Base-by-base conservation (phyloP, 2,329 filamentous ascomycete species). In the Aurifilum marmelostoma region DNA sequence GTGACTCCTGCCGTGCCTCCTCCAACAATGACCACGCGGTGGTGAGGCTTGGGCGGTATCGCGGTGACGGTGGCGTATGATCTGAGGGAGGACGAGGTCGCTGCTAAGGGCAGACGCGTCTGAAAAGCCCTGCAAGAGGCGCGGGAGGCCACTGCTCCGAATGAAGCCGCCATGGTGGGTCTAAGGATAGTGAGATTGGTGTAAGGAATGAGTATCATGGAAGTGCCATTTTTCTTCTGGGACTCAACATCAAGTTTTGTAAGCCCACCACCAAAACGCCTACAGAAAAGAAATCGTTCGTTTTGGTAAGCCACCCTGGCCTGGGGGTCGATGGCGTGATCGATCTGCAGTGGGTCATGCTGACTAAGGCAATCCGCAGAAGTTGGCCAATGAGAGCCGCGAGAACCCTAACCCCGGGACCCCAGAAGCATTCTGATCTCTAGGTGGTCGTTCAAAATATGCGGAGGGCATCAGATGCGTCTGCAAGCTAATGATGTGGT, bases 1-100 rank as follows among this genome's bases (percentile, higher is more conserved):
- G 73, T 70, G 37, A 75, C 68, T 1, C 73, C 73, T 21, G 73
- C 71, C 0, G 73, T 72, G 27, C 73, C 73, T 27, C 73, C 73
- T 29, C 73, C 73, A 27, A 75, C 68, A 6, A 75, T 65, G 9
- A 75, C 67, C 16, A 73, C 72, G 14, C 73, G 71, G 56, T 72
- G 72, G 71, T 62, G 74, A 16, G n/a, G 71, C 69, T 65, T 75
- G 62, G 68, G 65, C 12, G 69, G 67, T 69, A 71, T 69, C 43
- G 69, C 65, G 5, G 32, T 71, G 47, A 71, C 69, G 47, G 69
- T 71, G 39, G 69, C 69, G 50, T 69, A 71, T 32, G 67, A 65
- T 59, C 69, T 64, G 37, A 67, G 37, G 12, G 67, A 67, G 2
- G 67, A 67, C 2, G 64, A 60, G 3, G 34, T 34, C 34, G 67